Percentiles rank a stretch among this genome's conserved stretches.
These are phyloP conservation scores for Ephemerocybe angulata DNA, from an alignment of 768 basidiomycete species.

Conservation along the genomic window DNA sequence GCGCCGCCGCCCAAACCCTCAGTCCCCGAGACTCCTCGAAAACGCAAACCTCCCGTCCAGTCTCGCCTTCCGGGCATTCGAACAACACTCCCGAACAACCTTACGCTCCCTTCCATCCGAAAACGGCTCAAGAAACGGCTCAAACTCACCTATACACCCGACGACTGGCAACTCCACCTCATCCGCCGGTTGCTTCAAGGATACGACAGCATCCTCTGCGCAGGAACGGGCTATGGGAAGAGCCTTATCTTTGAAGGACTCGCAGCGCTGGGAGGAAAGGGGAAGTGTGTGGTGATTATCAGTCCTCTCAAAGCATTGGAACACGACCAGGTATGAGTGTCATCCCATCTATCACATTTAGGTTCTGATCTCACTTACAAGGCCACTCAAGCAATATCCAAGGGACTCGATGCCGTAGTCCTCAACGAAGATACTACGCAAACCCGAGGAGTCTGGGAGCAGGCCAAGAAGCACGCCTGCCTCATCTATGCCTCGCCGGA, in stretches of 20 bases:
- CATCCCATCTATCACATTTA: not conserved
- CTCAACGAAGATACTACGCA: constrained; percentile 26
- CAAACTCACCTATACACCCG: not conserved
- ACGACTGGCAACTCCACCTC: not conserved
- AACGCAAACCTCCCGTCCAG: too few species aligned
- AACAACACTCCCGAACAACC: not conserved
- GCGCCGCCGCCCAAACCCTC: too few species aligned
- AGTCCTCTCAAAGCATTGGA: constrained; percentile 27
- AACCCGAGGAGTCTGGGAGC: constrained; percentile 13
- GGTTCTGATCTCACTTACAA: not conserved
- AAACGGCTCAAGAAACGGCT: constrained; percentile 5
- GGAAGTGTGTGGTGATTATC: constrained; percentile 20
- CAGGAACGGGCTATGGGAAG: constrained; percentile 26
- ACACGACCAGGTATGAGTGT: constrained; percentile 22
- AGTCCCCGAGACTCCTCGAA: too few species aligned
- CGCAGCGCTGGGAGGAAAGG: constrained; percentile 15
- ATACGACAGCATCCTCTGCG: too few species aligned
- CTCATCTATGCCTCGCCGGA: constrained; percentile 23
- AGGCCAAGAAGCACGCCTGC: constrained; percentile 8
- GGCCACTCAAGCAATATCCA: constrained; percentile 18
- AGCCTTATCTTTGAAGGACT: constrained; percentile 24
- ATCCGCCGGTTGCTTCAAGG: not conserved
- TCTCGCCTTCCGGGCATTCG: not conserved
- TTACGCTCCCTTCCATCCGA: not conserved
- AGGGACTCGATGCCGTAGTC: constrained; percentile 21